Evolutionary conservation across 202 grass and related monocot genomes (phyloP).

Genomic region (Schoenoplectus tabernaemontani): DNA sequence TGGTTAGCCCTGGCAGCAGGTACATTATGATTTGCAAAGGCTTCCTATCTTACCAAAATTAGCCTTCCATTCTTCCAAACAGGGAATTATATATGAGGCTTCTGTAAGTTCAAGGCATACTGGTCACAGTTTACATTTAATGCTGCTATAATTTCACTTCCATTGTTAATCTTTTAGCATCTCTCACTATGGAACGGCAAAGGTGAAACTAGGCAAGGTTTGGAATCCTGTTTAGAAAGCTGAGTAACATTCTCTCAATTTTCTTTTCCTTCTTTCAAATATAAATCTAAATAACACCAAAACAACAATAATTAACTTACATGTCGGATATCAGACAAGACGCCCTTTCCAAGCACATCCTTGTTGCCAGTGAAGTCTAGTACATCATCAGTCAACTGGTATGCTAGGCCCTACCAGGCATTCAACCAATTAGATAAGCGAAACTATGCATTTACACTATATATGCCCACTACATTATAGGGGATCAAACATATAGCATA

Average conservation of each 20-base stretch:
- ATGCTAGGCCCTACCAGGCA: constrained; percentile 75
- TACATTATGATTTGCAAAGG: neutral
- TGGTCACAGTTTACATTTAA: neutral
- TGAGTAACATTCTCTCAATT: neutral
- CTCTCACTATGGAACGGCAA: neutral
- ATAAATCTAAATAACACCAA: neutral
- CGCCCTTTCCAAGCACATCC: constrained; percentile 85
- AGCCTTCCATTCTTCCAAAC: neutral
- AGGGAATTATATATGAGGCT: neutral
- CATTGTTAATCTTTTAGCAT: neutral
- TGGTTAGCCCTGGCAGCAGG: neutral
- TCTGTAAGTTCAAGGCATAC: constrained; percentile 1
- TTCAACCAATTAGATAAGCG: constrained; percentile 15
- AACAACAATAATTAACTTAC: constrained; percentile 39
- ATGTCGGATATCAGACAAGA: constrained; percentile 88
- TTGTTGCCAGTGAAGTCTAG: constrained; percentile 95
- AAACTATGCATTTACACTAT: neutral
- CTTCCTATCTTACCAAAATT: neutral
- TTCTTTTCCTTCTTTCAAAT: neutral
- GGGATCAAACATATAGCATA: neutral
- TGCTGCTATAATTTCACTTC: neutral
- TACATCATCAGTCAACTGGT: constrained; percentile 88
- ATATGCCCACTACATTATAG: neutral
- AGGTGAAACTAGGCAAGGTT: neutral
- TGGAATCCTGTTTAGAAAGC: neutral